Conservation (phyloP, 1,284 basidiomycete genomes). For the Apiotrichum gamsii region DNA sequence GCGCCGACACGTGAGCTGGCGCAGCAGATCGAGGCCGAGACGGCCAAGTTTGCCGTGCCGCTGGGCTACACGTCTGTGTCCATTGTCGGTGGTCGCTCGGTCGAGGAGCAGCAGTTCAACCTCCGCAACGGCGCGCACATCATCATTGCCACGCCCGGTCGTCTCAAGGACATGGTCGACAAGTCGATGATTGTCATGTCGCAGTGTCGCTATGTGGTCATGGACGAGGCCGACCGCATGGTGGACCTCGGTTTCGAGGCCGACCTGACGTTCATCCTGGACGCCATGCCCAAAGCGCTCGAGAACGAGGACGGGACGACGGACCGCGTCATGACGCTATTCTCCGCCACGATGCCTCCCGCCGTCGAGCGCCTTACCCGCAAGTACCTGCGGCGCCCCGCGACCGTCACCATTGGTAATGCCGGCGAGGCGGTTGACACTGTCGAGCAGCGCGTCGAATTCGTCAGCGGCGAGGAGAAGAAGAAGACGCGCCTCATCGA, state of each 20-base stretch:
- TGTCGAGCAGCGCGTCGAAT: constrained; percentile 93
- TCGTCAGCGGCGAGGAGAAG: constrained; percentile 86
- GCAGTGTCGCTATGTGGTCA: constrained; percentile 95
- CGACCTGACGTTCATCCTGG: constrained; percentile 90
- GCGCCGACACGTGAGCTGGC: constrained; percentile 95
- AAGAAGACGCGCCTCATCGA: constrained; percentile 77
- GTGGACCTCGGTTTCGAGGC: constrained; percentile 94
- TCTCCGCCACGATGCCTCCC: constrained; percentile 97
- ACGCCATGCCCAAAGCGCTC: constrained; percentile 77
- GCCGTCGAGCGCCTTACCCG: constrained; percentile 88
- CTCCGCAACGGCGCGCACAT: constrained; percentile 94
- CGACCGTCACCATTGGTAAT: constrained; percentile 94
- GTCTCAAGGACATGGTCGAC: constrained; percentile 95
- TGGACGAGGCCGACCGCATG: constrained; percentile 99
- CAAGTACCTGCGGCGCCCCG: constrained; percentile 87
- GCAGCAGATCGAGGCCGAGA: constrained; percentile 92
- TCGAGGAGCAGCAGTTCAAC: constrained; percentile 96
- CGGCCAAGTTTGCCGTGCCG: constrained; percentile 79
- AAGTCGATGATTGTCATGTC: constrained; percentile 88
- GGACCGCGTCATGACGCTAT: constrained; percentile 82
- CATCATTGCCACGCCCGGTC: constrained; percentile 95
- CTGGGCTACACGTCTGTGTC: constrained; percentile 90
- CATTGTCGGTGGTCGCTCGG: constrained; percentile 88
- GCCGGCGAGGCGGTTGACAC: constrained; percentile 96
- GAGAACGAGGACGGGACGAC: constrained; percentile 68